Conservation (phyloP, 768 basidiomycete species). For the Chalciporus sphaerocephalus region DNA sequence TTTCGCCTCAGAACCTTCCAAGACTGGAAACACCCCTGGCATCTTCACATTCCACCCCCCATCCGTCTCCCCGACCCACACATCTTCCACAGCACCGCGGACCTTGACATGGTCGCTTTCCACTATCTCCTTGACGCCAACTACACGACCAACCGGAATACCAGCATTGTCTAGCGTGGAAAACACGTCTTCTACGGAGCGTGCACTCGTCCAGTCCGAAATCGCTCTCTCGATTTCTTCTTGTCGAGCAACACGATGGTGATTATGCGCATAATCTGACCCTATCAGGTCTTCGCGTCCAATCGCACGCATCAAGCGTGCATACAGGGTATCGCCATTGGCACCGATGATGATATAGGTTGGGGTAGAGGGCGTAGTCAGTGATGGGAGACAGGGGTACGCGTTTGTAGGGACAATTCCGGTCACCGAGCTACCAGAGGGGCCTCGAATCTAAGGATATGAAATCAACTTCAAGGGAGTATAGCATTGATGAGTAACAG, state of each 20-base stretch:
- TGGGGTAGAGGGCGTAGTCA: conserved; percentile 35
- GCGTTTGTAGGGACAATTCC: conserved; percentile 76
- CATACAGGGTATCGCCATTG: conserved; percentile 68
- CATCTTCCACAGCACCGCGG: conserved; percentile 55
- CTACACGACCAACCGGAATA: conserved; percentile 63
- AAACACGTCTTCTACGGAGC: conserved; percentile 51
- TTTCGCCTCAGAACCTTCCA: conserved; percentile 54
- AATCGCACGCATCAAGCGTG: conserved; percentile 58
- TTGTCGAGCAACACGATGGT: conserved; percentile 40
- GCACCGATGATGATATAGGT: conserved; percentile 68
- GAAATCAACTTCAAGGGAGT: neutral
- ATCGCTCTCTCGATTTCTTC: conserved; percentile 60
- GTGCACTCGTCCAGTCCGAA: conserved; percentile 50
- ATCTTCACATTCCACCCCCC: conserved; percentile 64
- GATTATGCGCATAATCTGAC: conserved; percentile 43
- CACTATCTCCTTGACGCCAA: conserved; percentile 58
- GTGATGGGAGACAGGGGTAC: conserved; percentile 57
- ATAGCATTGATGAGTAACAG: neutral
- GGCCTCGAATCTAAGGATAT: conserved; percentile 52
- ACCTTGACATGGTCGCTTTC: conserved; percentile 52
- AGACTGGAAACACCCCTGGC: conserved; percentile 57
- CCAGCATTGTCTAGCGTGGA: conserved; percentile 45
- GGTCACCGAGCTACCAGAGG: conserved; percentile 70
- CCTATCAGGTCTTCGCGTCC: conserved; percentile 57
- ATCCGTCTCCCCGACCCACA: conserved; percentile 42